Percentiles rank a stretch among this genome's conserved stretches.
phyloP scores from a whole-genome alignment of 1,139 yeast species.

The Suhomyces panamericanus region DNA sequence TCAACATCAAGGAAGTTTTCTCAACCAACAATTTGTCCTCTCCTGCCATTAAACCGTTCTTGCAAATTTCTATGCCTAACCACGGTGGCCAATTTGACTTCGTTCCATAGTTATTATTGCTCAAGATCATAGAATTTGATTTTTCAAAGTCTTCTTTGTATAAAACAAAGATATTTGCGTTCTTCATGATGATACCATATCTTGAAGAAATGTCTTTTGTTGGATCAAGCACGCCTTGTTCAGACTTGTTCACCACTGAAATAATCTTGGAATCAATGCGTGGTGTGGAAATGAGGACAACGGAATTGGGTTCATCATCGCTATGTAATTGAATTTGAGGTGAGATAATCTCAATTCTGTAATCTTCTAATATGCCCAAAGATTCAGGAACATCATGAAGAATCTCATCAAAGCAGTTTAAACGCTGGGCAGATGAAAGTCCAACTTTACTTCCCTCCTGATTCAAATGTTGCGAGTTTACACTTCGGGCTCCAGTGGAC shows the following conservation, averaged over 20 bases:
- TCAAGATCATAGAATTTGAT: constrained; percentile 25
- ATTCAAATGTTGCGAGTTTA: not conserved
- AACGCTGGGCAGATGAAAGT: constrained; percentile 19
- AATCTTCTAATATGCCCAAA: constrained; percentile 59
- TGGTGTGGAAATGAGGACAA: constrained; percentile 49
- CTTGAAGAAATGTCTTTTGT: constrained; percentile 37
- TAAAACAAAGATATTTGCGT: constrained; percentile 45
- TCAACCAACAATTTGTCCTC: constrained; percentile 39
- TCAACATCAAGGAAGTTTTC: constrained; percentile 39
- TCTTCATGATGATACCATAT: constrained; percentile 38
- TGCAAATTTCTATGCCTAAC: constrained; percentile 47
- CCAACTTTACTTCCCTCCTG: constrained; percentile 1
- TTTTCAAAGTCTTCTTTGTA: constrained; percentile 27
- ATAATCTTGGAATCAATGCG: constrained; percentile 40
- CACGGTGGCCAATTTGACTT: constrained; percentile 48
- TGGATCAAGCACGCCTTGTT: constrained; percentile 22
- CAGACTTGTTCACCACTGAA: constrained; percentile 34
- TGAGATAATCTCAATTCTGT: constrained; percentile 66
- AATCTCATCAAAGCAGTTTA: constrained; percentile 51
- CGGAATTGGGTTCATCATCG: constrained; percentile 60
- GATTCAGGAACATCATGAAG: constrained; percentile 43
- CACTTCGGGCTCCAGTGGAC: constrained; percentile 4
- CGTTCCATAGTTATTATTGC: constrained; percentile 38
- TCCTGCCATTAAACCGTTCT: constrained; percentile 39
- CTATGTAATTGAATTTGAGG: constrained; percentile 87